These are phyloP conservation scores for Oryza glumipatula DNA, from an alignment of 176 grass and related monocot genomes.

Conservation along the genomic window DNA sequence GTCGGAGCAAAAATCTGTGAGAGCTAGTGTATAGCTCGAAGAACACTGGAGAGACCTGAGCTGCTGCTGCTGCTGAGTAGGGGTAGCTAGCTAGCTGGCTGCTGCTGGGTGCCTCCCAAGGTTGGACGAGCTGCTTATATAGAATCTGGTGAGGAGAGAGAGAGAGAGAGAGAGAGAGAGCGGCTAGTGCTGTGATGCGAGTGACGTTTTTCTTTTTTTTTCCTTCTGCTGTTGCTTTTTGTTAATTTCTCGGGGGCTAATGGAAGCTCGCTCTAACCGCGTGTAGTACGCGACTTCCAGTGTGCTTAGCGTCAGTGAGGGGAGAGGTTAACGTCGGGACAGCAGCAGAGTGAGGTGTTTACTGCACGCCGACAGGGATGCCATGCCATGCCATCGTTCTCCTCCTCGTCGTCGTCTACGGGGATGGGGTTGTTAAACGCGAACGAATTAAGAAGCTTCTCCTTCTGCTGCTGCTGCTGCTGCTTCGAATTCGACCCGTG, in stretches of 20 bases:
- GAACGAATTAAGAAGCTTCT: neutral
- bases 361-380: neutral
- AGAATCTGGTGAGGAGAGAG: neutral
- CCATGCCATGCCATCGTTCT: neutral
- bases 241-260: too few species aligned
- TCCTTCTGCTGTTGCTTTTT: too few species aligned
- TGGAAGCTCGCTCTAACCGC: too few species aligned
- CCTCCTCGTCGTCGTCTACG: too few species aligned
- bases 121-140: slow-evolving; percentile 6
- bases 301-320: neutral
- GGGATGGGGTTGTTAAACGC: too few species aligned
- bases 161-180: neutral
- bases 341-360: neutral
- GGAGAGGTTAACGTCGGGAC: neutral
- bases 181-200: neutral
- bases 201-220: neutral
- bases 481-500: too few species aligned
- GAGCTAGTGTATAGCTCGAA: neutral
- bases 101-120: neutral
- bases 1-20: neutral
- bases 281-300: too few species aligned
- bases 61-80: neutral
- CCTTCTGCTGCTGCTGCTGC: neutral
- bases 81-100: neutral
- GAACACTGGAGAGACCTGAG: neutral